A percentile compares a stretch with the other conserved stretches of the same genome.
phyloP scores from a whole-genome alignment of 2,329 filamentous ascomycete species.

The Beauveria brongniartii region DNA sequence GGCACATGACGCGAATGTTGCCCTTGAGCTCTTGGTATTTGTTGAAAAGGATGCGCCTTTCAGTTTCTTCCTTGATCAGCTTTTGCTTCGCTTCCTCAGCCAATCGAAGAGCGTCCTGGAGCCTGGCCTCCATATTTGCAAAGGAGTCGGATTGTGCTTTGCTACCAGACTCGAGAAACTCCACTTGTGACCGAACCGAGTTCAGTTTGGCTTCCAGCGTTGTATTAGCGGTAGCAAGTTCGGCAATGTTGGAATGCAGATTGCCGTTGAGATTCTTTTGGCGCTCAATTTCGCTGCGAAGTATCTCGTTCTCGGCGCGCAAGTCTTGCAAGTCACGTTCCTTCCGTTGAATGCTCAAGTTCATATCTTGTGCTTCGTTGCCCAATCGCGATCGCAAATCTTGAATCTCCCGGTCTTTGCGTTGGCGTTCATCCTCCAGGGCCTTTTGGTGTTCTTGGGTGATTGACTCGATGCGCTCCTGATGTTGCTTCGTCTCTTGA shows the following conservation, averaged over 20 bases:
- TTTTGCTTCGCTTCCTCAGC: conserved; percentile 70
- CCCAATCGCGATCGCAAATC: conserved; percentile 50
- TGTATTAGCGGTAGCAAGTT: conserved; percentile 52
- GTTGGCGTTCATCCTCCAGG: conserved; percentile 55
- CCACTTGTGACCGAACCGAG: conserved; percentile 71
- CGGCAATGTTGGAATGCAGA: conserved; percentile 45
- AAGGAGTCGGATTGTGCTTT: conserved; percentile 85
- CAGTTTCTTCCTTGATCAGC: conserved; percentile 81
- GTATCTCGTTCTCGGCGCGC: conserved; percentile 33
- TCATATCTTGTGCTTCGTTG: conserved; percentile 44
- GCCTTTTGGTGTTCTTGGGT: conserved; percentile 55
- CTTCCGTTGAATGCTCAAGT: conserved; percentile 39
- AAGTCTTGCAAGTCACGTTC: conserved; percentile 46
- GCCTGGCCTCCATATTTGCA: conserved; percentile 67
- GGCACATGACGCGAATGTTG: conserved; percentile 97
- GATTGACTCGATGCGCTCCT: conserved; percentile 59
- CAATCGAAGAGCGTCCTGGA: conserved; percentile 66
- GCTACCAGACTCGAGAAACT: conserved; percentile 83
- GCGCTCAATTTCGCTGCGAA: conserved; percentile 45
- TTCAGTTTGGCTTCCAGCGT: conserved; percentile 68
- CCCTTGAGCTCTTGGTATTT: conserved; percentile 97
- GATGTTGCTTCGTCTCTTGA: conserved; percentile 49
- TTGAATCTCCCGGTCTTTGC: conserved; percentile 53
- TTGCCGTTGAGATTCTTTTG: conserved; percentile 55
- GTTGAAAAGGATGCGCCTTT: conserved; percentile 88